phyloP scores from a whole-genome alignment of 2,329 filamentous ascomycete species.

The Fusarium drepaniforme region DNA sequence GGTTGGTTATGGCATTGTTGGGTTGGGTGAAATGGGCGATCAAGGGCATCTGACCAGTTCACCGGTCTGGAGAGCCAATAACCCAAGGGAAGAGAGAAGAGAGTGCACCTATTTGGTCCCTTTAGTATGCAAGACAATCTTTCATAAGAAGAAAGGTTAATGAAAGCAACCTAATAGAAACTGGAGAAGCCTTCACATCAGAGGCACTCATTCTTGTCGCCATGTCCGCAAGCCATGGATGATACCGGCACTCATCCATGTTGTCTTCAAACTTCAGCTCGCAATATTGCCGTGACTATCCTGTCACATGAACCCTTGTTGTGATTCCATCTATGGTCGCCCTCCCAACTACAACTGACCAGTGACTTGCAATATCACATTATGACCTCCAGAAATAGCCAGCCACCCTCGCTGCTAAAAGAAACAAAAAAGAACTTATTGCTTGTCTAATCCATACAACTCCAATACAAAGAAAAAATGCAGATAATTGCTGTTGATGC shows the following conservation, averaged over 20 bases:
- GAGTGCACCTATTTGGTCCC: not conserved
- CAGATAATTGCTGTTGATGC: constrained; percentile 11
- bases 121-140: not conserved
- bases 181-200: not conserved
- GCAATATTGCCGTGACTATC: not conserved
- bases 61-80: not conserved
- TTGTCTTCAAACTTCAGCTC: not conserved
- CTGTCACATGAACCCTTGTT: not conserved
- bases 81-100: not conserved
- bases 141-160: not conserved
- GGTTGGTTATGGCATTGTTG: not conserved
- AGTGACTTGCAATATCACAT: too few relatives aligned
- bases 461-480: constrained; percentile 28
- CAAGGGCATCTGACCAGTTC: not conserved
- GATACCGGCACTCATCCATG: not conserved
- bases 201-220: not conserved
- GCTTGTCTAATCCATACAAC: not conserved
- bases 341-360: not conserved
- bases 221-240: not conserved
- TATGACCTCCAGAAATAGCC: not conserved
- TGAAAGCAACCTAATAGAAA: not conserved
- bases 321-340: not conserved
- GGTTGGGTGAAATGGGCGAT: not conserved
- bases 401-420: not conserved
- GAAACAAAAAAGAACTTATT: not conserved